These are phyloP conservation scores for Fraxinus sp. DNA, from an alignment of 305 asterid species.

Conservation along the genomic window DNA sequence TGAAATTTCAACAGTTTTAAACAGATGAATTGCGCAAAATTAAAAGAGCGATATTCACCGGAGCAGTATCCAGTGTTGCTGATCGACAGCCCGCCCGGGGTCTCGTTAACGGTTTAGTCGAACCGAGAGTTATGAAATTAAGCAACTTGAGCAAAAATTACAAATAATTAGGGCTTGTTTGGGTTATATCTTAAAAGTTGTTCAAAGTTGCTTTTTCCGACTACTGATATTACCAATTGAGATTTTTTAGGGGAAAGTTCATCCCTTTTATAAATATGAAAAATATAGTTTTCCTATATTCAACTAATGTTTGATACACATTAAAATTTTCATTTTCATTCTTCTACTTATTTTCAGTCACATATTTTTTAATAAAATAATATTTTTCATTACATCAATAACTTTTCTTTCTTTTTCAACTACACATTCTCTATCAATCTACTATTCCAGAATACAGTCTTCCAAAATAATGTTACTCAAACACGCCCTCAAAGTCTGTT, in stretches of 20 bases:
- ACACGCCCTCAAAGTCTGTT: too few species aligned
- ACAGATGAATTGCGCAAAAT: neutral
- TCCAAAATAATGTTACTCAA: too few species aligned
- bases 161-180: neutral
- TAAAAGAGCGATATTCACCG: neutral
- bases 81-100: neutral
- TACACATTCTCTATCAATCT: too few species aligned
- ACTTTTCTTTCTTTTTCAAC: too few species aligned
- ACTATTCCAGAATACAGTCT: too few species aligned
- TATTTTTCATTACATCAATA: too few species aligned
- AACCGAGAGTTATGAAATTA: neutral
- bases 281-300: neutral
- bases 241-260: neutral
- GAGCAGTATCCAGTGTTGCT: neutral
- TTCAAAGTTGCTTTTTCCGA: neutral
- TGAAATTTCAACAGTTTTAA: neutral
- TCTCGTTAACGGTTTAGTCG: neutral
- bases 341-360: too few species aligned
- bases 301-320: too few species aligned
- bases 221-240: neutral
- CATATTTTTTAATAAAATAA: too few species aligned
- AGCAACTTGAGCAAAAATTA: neutral
- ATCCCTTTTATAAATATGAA: neutral
- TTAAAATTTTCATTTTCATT: too few species aligned
- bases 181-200: neutral